These are phyloP conservation scores for Zymoseptoria passerinii DNA, from an alignment of 2,329 filamentous ascomycete genomes.

Conservation along the genomic window DNA sequence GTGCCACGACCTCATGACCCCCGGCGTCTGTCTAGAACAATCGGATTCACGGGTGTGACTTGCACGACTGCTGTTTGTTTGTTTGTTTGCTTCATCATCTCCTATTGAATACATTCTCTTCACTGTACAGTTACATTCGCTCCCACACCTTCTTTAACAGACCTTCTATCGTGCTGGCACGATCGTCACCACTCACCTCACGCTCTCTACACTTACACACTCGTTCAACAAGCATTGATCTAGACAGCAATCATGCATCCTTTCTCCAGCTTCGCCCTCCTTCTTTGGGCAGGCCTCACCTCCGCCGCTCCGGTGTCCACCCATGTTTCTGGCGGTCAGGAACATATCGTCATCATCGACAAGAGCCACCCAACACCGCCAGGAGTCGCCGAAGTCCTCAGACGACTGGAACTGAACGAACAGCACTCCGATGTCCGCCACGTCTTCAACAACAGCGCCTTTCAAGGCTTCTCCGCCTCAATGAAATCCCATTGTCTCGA, in stretches of 20 bases:
- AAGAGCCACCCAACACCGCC: constrained; percentile 24
- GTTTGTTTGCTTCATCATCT: neutral
- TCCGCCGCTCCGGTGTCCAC: constrained; percentile 2
- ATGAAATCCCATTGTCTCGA: constrained; percentile 35
- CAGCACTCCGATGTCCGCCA: constrained; percentile 33
- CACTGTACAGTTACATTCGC: neutral
- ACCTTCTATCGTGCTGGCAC: neutral
- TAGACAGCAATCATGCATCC: neutral
- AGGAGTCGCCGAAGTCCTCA: constrained; percentile 30
- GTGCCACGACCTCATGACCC: neutral
- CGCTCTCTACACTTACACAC: neutral
- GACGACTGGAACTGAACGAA: constrained; percentile 29
- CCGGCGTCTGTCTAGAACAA: neutral
- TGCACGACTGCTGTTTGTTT: neutral
- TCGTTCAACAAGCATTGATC: neutral
- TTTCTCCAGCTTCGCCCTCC: neutral
- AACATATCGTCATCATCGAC: constrained; percentile 34
- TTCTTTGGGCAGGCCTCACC: neutral
- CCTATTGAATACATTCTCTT: neutral
- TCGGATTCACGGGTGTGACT: neutral
- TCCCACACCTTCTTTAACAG: neutral
- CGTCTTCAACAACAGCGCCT: constrained; percentile 35
- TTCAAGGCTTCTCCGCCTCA: constrained; percentile 34
- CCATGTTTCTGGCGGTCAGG: constrained; percentile 21
- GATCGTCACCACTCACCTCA: neutral